Evolutionary conservation across 2,329 filamentous ascomycete genomes (phyloP).

Genomic region (Trichophyton mentagrophytes): DNA sequence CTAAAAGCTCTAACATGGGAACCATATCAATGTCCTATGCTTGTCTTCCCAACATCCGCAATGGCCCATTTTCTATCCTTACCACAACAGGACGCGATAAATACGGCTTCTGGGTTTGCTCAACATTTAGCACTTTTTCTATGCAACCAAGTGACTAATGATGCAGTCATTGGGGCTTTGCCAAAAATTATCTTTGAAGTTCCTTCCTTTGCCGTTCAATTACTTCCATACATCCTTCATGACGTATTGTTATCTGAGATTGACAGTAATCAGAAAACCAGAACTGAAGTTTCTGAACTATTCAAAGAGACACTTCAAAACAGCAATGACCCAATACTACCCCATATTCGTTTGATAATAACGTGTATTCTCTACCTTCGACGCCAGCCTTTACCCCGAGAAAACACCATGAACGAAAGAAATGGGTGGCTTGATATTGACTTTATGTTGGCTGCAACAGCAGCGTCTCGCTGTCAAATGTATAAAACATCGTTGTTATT

Average conservation of each 20-base stretch:
- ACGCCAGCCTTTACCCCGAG: constrained; percentile 60
- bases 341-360: constrained; percentile 60
- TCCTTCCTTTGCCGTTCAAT: constrained; percentile 55
- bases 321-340: constrained; percentile 33
- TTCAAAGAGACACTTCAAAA: constrained; percentile 51
- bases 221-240: constrained; percentile 77
- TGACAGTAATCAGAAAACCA: constrained; percentile 48
- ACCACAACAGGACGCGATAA: constrained; percentile 14
- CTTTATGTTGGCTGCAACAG: constrained; percentile 53
- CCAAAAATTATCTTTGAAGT: constrained; percentile 53
- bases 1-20: constrained; percentile 32
- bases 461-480: constrained; percentile 69
- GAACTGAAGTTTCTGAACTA: constrained; percentile 51
- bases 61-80: constrained; percentile 11
- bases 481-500: constrained; percentile 77
- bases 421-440: constrained; percentile 78
- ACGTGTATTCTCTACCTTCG: constrained; percentile 78
- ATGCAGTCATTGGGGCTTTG: constrained; percentile 58
- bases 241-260: constrained; percentile 59
- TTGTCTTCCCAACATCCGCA: constrained; percentile 17
- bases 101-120: constrained; percentile 24
- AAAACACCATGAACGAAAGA: constrained; percentile 66
- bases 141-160: constrained; percentile 45
- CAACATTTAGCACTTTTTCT: constrained; percentile 36
- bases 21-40: constrained; percentile 28